A percentile compares a stretch with the other conserved stretches of the same genome.
phyloP scores from a whole-genome alignment of 1,284 basidiomycete genomes.

The Leucoagaricus sp. region DNA sequence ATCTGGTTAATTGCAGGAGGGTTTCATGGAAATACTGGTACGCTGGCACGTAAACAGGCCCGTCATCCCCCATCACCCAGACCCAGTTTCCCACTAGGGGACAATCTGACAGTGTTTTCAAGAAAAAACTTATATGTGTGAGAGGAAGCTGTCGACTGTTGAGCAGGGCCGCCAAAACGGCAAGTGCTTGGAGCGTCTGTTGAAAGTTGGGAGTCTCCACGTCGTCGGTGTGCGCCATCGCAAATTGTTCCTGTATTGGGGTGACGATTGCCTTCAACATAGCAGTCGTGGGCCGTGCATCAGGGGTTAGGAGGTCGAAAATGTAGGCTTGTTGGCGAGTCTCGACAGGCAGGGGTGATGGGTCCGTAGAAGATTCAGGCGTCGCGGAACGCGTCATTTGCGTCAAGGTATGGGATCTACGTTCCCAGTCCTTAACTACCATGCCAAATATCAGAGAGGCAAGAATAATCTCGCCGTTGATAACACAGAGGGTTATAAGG shows the following conservation, averaged over 20 bases:
- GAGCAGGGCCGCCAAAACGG: conserved; percentile 54
- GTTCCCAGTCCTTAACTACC: conserved; percentile 64
- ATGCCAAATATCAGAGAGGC: conserved; percentile 69
- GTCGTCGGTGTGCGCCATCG: conserved; percentile 20
- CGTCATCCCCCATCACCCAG: conserved; percentile 38
- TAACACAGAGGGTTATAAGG: conserved; percentile 61
- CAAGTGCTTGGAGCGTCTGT: conserved; percentile 56
- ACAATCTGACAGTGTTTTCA: conserved; percentile 50
- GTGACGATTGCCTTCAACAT: conserved; percentile 1
- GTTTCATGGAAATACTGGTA: conserved; percentile 60
- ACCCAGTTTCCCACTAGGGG: conserved; percentile 48
- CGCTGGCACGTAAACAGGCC: conserved; percentile 53
- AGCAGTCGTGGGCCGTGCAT: neutral
- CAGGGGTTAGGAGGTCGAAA: neutral
- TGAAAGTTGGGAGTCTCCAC: conserved; percentile 20
- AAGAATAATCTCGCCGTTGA: conserved; percentile 76
- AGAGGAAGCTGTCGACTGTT: conserved; percentile 50
- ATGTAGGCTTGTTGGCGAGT: neutral
- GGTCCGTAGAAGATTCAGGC: neutral
- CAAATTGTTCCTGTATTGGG: conserved; percentile 16
- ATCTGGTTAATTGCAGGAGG: conserved; percentile 45
- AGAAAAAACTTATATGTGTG: conserved; percentile 42
- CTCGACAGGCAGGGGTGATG: neutral
- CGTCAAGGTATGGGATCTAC: conserved; percentile 16
- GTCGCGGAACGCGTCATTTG: neutral